Evolutionary conservation across 441 rosid genomes (phyloP), one percentile per base, ranked within the genome.

Genomic region (Pelargonium australe): DNA sequence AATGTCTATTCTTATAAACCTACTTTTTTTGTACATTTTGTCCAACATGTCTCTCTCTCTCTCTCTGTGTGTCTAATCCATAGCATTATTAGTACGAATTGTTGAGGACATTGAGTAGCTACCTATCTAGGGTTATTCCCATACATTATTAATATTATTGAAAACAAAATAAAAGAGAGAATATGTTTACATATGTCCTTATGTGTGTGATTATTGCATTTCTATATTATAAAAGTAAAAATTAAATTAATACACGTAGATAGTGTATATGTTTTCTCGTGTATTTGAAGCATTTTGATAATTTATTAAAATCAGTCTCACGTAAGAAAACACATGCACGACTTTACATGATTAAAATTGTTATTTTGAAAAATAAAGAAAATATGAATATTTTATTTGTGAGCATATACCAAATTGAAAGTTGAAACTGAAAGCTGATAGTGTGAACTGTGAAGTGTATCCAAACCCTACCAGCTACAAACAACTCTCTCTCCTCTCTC

Each of bases 381-480:
- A 47, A 20, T 20, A 1, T 7, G 11, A 5, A 7, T 7, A 44
- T 7, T 44, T 11, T 44, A 7, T 44, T 44, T 44, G 9, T 44
- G 11, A 0, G 57, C 3, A 12, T 49, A 49, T 49, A 47, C 28
- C 71, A 55, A 70, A 69, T 67, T 25, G 31, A 25, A 25, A 70
- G 72, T 67, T 25, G 31, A 25, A 25, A 25, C 31, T 25, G 31
- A 25, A 25, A 25, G 31, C 31, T 25, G 31, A 25, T 1, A 25
- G 31, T 25, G 31, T 25, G 31, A 12, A 47, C n/a, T 49, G 57
- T 49, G 16, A 13, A 49, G 31, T 25, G 68, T 63, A 68, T 69
- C 72, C 75, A 68, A 71, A 76, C 70, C 69, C 72, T 49, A 49
- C 57, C 57, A 49, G 57, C 57, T 49, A 17, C 57, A 49, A 12